phyloP scores from a whole-genome alignment of 805 yeast genomes.

The Ogataea ramenticola region DNA sequence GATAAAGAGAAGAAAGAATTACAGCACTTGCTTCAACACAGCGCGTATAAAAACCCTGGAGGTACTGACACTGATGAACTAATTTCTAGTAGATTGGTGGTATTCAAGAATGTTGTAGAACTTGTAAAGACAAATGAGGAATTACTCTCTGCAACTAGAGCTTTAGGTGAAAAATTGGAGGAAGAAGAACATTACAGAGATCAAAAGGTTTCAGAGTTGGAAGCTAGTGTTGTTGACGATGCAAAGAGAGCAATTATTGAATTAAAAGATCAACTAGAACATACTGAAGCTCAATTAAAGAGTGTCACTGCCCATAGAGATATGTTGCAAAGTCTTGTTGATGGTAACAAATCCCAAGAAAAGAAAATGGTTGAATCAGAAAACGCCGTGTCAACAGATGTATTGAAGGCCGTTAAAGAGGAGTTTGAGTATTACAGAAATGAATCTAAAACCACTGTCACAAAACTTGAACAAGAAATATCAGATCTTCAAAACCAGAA shows the following conservation, averaged over 20 bases:
- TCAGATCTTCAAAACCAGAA: conserved; percentile 31
- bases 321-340: conserved; percentile 34
- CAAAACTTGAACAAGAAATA: conserved; percentile 42
- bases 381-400: not conserved
- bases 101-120: conserved; percentile 60
- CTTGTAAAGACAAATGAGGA: conserved; percentile 71
- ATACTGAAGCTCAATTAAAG: conserved; percentile 42
- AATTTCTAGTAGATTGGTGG: conserved; percentile 66
- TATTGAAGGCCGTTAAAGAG: not conserved
- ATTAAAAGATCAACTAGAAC: conserved; percentile 50
- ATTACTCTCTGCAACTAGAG: conserved; percentile 59
- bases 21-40: conserved; percentile 39
- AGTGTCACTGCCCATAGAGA: conserved; percentile 64
- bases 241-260: conserved; percentile 64
- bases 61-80: conserved; percentile 62
- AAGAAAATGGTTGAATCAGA: conserved; percentile 5
- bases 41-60: conserved; percentile 14
- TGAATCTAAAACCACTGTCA: conserved; percentile 36
- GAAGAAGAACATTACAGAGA: conserved; percentile 38
- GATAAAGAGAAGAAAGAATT: conserved; percentile 59
- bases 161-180: conserved; percentile 67
- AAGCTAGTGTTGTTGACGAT: conserved; percentile 45
- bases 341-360: not conserved
- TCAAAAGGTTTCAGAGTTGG: conserved; percentile 31
- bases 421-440: conserved; percentile 20